Base-by-base conservation (phyloP, 352 stramenopile genomes). In the Pythium insidiosum region DNA sequence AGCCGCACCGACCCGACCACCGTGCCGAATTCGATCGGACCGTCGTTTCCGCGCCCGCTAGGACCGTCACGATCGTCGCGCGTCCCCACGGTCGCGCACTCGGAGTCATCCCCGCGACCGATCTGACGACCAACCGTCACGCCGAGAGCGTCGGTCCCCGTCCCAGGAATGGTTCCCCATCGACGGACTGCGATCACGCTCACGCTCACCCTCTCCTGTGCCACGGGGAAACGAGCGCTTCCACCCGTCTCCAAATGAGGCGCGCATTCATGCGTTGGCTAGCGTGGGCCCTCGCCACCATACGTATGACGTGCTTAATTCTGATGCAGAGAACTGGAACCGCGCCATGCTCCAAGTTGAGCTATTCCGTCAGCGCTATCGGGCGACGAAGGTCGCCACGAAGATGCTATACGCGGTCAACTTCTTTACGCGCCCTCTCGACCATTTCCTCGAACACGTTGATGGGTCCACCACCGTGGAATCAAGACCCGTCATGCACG, bases 341-440 rank as follows among this genome's bases (percentile, higher is more conserved):
- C 18, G 40, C 5, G 25, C 16, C 26, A 38, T 47, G 40, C 28
- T 47, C 40, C 26, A 38, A 15, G 18, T 38, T 18, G 40, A 47
- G 24, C 26, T 25, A 6, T 47, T 28, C 26, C 26, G 40, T 6
- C n/a, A 15, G 6, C 40, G 40, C 15, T 47, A 47, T 28, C 24
- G 40, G 25, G 40, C 18, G 25, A 36, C 40, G 6, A 47, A 47
- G 40, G 40, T 47, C 16, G 38, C 25, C 40, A 38, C 40, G n/a
- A 47, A 28, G 19, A 38, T 47, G 40, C 2, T 38, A 19, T 47
- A 38, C 40, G 25, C 40, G 4, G 40, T 47, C 4, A 20, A 47
- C 28, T 47, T 37, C 25, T 16, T 18, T 19, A 38, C 5, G 10
- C 24, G 40, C 7, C 26, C 25, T 9, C 25, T 47, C 10, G 26